Evolutionary conservation across 2,329 filamentous ascomycete species (phyloP).

Genomic region (Botrytis galanthina): DNA sequence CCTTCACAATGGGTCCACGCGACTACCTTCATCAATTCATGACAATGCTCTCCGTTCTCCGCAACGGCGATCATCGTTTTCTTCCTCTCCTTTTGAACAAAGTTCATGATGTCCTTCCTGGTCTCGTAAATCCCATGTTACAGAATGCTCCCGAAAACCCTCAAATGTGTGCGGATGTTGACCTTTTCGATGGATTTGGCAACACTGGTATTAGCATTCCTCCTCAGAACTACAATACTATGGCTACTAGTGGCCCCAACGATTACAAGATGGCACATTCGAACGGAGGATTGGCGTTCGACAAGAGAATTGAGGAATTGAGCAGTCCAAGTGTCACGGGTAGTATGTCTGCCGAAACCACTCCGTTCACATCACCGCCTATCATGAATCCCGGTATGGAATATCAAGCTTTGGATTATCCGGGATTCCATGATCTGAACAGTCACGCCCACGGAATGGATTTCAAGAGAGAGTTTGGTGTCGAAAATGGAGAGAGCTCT

Average conservation of each 20-base stretch:
- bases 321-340: constrained; percentile 26
- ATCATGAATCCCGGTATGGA: constrained; percentile 22
- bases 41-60: constrained; percentile 65
- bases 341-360: constrained; percentile 14
- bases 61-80: constrained; percentile 74
- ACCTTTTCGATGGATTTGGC: constrained; percentile 66
- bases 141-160: constrained; percentile 55
- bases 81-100: constrained; percentile 75
- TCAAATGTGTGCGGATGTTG: constrained; percentile 44
- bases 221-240: constrained; percentile 31
- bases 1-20: constrained; percentile 65
- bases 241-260: constrained; percentile 29
- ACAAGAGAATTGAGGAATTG: constrained; percentile 35
- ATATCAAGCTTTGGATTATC: constrained; percentile 22
- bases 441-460: constrained; percentile 15
- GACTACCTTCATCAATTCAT: constrained; percentile 72
- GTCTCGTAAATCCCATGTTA: constrained; percentile 58
- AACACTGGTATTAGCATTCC: constrained; percentile 55
- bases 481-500: constrained; percentile 4
- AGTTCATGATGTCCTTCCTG: constrained; percentile 68
- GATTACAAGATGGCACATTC: constrained; percentile 36
- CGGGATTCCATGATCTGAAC: constrained; percentile 19
- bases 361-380: constrained; percentile 22
- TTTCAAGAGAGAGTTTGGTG: constrained; percentile 19
- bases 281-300: constrained; percentile 26